These are phyloP conservation scores for Gaertneriomyces sp. DNA, from an alignment of 192 early-diverging fungal species.

Conservation along the genomic window DNA sequence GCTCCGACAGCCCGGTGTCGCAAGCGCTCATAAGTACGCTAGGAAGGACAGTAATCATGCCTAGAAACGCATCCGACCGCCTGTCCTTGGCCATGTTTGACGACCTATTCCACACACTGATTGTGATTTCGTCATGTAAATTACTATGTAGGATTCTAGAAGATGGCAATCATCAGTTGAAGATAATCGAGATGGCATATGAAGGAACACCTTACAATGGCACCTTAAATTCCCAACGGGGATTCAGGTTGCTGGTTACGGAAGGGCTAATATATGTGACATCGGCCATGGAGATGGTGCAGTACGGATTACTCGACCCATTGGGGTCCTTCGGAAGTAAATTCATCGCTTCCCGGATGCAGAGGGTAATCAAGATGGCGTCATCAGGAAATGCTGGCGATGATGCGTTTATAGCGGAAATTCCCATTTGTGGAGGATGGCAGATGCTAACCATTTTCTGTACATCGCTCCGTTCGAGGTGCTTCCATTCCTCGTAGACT, in stretches of 20 bases:
- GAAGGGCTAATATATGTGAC: slow-evolving; percentile 10
- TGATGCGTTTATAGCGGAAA: not conserved
- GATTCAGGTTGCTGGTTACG: not conserved
- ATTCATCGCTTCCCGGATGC: slow-evolving; percentile 5
- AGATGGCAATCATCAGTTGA: not conserved
- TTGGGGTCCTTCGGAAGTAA: slow-evolving; percentile 17
- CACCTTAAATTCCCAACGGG: slow-evolving; percentile 16
- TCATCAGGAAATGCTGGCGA: not conserved
- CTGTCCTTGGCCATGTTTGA: not conserved
- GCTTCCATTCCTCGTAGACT: slow-evolving; percentile 12
- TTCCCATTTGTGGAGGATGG: not conserved
- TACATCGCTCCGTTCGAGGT: not conserved
- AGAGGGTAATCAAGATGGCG: not conserved
- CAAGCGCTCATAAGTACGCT: not conserved
- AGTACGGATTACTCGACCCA: slow-evolving; percentile 28
- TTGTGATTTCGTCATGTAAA: not conserved
- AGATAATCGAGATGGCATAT: not conserved
- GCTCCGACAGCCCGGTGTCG: not conserved
- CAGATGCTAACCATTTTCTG: slow-evolving; percentile 6
- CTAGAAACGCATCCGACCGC: slow-evolving; percentile 19
- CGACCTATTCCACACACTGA: slow-evolving; percentile 23
- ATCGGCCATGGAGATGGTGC: slow-evolving; percentile 11
- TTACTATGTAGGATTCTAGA: not conserved
- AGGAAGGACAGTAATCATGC: slow-evolving; percentile 2
- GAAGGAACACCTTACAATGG: slow-evolving; percentile 11